A percentile compares a stretch with the other conserved stretches of the same genome.
phyloP scores from a whole-genome alignment of 2,329 filamentous ascomycete genomes.

The Penicillium palitans region DNA sequence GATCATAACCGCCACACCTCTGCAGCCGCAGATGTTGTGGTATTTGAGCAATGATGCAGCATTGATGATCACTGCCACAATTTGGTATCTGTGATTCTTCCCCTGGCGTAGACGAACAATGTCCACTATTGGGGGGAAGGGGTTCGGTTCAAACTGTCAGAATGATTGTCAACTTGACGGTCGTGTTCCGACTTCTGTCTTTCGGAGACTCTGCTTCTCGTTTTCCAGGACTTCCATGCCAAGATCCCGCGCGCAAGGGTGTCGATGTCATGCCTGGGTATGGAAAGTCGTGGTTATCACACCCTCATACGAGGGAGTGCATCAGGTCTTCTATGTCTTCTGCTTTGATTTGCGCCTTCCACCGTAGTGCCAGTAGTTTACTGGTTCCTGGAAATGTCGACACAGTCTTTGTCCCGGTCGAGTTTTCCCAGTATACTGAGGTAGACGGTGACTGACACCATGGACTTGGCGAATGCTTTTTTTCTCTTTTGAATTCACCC shows the following conservation, averaged over 20 bases:
- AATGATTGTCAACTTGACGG: background rate
- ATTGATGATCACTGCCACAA: background rate
- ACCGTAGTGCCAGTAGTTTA: background rate
- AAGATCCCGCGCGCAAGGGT: background rate
- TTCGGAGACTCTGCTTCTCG: background rate
- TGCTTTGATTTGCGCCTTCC: background rate
- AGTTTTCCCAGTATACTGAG: background rate
- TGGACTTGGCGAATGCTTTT: background rate
- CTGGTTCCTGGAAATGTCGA: too few species aligned
- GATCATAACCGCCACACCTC: background rate
- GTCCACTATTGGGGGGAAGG: too few species aligned
- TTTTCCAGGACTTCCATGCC: background rate
- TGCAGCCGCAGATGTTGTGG: background rate
- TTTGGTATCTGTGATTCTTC: background rate
- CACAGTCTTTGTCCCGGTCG: background rate
- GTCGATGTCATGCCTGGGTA: background rate
- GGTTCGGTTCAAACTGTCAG: background rate
- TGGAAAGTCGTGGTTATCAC: background rate
- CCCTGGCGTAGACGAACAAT: background rate
- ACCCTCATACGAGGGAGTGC: background rate
- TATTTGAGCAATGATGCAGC: background rate
- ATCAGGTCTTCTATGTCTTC: background rate
- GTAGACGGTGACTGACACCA: background rate
- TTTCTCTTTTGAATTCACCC: background rate
- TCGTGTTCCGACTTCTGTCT: background rate